phyloP scores from a whole-genome alignment of 352 stramenopile species.

The Phytophthora fragariaefolia region DNA sequence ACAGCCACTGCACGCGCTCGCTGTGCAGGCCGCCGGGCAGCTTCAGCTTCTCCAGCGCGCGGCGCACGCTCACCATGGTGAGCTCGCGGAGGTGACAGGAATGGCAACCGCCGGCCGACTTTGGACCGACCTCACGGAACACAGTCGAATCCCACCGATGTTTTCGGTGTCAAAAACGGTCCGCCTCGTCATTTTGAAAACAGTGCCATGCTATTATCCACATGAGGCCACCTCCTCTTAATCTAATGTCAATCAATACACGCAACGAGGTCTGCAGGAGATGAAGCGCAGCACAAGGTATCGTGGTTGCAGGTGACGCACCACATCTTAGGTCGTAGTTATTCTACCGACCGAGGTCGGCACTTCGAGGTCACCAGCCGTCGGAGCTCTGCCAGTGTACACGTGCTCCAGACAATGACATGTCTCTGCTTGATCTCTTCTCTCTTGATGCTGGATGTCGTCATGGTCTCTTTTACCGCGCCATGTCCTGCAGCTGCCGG shows the following conservation, averaged over 20 bases:
- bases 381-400: background rate
- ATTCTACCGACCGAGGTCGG: slow-evolving; percentile 6
- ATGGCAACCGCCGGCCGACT: slow-evolving; percentile 20
- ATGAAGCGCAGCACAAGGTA: background rate
- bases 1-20: slow-evolving; percentile 81
- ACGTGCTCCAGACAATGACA: too few species aligned
- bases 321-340: too few species aligned
- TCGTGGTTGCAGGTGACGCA: too few species aligned
- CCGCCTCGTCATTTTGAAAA: background rate
- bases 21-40: slow-evolving; percentile 68
- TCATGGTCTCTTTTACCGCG: slow-evolving; percentile 47
- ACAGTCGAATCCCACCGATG: slow-evolving; percentile 8
- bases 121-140: slow-evolving; percentile 24
- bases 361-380: background rate
- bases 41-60: slow-evolving; percentile 59
- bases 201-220: slow-evolving; percentile 38
- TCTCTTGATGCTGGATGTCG: slow-evolving; percentile 17
- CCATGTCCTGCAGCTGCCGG: slow-evolving; percentile 87
- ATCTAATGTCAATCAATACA: slow-evolving; percentile 47
- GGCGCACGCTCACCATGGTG: slow-evolving; percentile 46
- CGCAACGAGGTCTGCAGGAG: slow-evolving; percentile 27
- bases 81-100: slow-evolving; percentile 7
- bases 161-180: background rate
- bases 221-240: slow-evolving; percentile 33
- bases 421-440: slow-evolving; percentile 13